Evolutionary conservation across 2,329 filamentous ascomycete species (phyloP), one percentile per base, ranked within the genome.

Genomic region (Monilinia fructigena): DNA sequence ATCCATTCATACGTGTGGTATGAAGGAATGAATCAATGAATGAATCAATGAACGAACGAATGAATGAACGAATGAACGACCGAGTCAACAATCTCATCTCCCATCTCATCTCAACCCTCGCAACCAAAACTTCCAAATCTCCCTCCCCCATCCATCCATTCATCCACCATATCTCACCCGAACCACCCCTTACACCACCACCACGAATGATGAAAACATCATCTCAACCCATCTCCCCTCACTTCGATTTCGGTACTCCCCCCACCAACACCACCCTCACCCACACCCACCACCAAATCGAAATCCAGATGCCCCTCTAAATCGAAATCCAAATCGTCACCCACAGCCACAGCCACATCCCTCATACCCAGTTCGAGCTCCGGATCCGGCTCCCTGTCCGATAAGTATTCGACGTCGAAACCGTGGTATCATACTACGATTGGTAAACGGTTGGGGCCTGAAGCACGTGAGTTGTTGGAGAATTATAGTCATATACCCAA

Each of bases 401-500:
- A 60, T 38, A 60, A 65, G 52, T 61, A 52, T 45, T 60, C 63
- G 4, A 60, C 63, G 6, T 16, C 31, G 31, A 65, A 65, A 53
- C 63, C 63, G 14, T 65, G 63, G 63, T 65, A 52, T 18, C 56
- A 56, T 20, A 54, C 63, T 1, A 61, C 35, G 1, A 38, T 65
- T 12, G 63, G 63, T 2, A 45, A 60, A 18, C 63, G 63, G 4
- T 10, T 65, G 14, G 23, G 60, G 11, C 58, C 63, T 12, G 45
- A 55, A 40, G 67, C 67, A 28, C 67, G 70, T 40, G 66, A 69
- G 31, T 60, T 72, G 0, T 64, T 72, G 1, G 67, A 72, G 47
- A 67, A 69, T 45, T 72, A 72, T 66, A 67, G 67, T 28, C 58
- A 66, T 4, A 71, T 72, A 42, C 42, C 67, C 1, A 55, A 61